Conservation (phyloP, 345 rosid species). For the Brassica nigra region DNA sequence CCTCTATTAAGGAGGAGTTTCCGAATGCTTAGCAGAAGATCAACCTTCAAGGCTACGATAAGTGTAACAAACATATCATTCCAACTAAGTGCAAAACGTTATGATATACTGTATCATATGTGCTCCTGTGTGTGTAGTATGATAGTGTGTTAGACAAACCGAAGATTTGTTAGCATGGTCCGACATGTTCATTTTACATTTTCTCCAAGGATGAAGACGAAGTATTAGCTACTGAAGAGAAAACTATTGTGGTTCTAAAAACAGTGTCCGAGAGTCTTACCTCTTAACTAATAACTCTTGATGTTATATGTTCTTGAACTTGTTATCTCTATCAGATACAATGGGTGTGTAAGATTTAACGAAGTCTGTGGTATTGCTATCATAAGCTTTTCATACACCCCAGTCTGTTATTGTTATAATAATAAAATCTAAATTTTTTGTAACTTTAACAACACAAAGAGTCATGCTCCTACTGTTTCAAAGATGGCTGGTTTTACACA, state of each 20-base stretch:
- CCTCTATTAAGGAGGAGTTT: slow-evolving; percentile 42
- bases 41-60: slow-evolving; percentile 12
- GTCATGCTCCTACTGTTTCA: too few relatives aligned
- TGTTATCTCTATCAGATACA: background rate
- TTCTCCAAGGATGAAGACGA: background rate
- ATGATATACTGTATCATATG: background rate
- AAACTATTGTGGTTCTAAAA: background rate
- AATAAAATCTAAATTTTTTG: too few relatives aligned
- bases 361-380: too few relatives aligned
- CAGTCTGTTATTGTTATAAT: too few relatives aligned
- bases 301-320: slow-evolving; percentile 22
- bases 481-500: too few relatives aligned
- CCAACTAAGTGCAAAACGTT: background rate
- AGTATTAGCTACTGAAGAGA: background rate
- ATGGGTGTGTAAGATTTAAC: background rate
- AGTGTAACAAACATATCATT: background rate
- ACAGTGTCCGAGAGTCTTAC: background rate
- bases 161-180: slow-evolving; percentile 9
- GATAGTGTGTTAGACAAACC: slow-evolving; percentile 3
- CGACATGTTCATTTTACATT: slow-evolving; percentile 17
- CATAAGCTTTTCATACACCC: too few relatives aligned
- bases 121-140: slow-evolving; percentile 23
- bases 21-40: slow-evolving; percentile 25
- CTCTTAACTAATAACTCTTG: slow-evolving; percentile 5
- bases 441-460: too few relatives aligned